Conservation (phyloP, 2,329 filamentous ascomycete genomes). For the Phaeophleospora eucalypticola region DNA sequence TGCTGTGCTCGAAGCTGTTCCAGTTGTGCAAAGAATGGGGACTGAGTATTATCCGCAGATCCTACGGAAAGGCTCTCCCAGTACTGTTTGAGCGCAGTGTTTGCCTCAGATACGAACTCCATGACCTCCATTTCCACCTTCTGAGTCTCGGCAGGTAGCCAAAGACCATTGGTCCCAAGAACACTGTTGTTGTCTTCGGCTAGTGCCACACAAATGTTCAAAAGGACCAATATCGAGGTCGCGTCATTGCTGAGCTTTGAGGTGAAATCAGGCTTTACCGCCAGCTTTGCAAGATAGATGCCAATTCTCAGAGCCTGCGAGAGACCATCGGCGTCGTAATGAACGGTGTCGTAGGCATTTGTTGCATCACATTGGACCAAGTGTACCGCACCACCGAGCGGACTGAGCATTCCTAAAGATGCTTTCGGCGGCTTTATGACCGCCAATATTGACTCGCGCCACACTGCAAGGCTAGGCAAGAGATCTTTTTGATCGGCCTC, state of each 20-base stretch:
- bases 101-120: slow-evolving; percentile 50
- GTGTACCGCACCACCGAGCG: slow-evolving; percentile 65
- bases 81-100: slow-evolving; percentile 45
- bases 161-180: slow-evolving; percentile 52
- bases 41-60: neutral
- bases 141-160: slow-evolving; percentile 33
- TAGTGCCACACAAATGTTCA: slow-evolving; percentile 54
- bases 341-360: slow-evolving; percentile 24
- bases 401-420: slow-evolving; percentile 69
- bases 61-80: slow-evolving; percentile 9
- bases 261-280: slow-evolving; percentile 41
- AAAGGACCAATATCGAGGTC: slow-evolving; percentile 45
- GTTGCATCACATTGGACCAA: slow-evolving; percentile 46
- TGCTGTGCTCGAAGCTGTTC: slow-evolving; percentile 9
- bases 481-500: slow-evolving; percentile 17
- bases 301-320: slow-evolving; percentile 73
- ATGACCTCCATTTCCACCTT: slow-evolving; percentile 52
- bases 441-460: slow-evolving; percentile 59
- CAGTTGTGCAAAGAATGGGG: slow-evolving; percentile 8
- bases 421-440: slow-evolving; percentile 56
- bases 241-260: slow-evolving; percentile 30
- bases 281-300: slow-evolving; percentile 61
- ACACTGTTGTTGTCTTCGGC: slow-evolving; percentile 59
- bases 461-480: slow-evolving; percentile 46
- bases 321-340: slow-evolving; percentile 60